Base-by-base conservation (phyloP, 768 basidiomycete genomes). In the Russula ochroleuca region DNA sequence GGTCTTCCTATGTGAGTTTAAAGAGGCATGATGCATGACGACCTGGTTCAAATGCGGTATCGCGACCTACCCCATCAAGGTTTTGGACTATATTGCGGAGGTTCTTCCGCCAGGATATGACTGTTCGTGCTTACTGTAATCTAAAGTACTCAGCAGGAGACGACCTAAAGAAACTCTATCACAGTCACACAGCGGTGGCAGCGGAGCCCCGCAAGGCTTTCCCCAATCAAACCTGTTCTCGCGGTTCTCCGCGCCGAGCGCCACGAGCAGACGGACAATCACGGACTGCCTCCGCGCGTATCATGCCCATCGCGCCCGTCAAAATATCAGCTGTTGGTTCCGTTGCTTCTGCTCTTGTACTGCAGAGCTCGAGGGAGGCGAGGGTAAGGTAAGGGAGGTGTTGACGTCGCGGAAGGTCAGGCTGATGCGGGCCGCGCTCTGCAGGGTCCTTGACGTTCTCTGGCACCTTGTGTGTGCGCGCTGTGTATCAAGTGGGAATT, bases 321-420 rank as follows among this genome's bases (percentile, higher is more conserved):
- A 90, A 70, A 78, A 91, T 11, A 92, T 92, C 53, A 69, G 75
- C 37, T 76, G 70, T 60, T 75, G 77, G 55, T 81, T 81, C 25
- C 17, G 9, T 7, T 38, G 41, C 5, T 43, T 23, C n/a, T 50
- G 25, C 9, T 7, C 45, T 25, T 51, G 38, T 38, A 23, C 45
- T 6, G 17, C 33, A 3, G 52, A n/a, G 28, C 14, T 38, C 35
- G 35, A 10, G 7, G 35, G 10, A 35, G 10, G 35, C 3, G 35
- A 35, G 7, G 35, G 4, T 17, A 23, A 72, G 14, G 78, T 79
- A 64, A 92, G 73, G 74, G 88, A 92, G 21, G 90, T 92, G 40
- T 86, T 88, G 49, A 92, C 91, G 61, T 81, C 78, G 43, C 90
- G 79, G 74, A 92, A 92, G 10, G 90, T 93, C 68, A 92, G 73